These are phyloP conservation scores for Saccharomyces hybrid DNA, from an alignment of 1,139 yeast genomes.

Conservation along the genomic window DNA sequence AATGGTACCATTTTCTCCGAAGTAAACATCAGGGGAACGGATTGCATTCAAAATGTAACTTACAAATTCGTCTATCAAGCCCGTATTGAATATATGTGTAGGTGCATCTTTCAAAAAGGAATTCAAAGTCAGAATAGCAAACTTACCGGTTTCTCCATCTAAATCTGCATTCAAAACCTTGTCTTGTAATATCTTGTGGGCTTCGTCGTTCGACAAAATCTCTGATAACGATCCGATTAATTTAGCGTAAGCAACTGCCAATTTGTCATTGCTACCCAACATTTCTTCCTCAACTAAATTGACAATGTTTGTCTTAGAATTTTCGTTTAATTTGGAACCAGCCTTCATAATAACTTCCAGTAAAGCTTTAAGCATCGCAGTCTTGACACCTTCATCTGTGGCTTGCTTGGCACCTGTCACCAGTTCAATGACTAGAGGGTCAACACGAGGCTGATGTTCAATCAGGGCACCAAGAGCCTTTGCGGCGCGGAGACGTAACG, in stretches of 20 bases:
- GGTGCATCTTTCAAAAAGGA: slow-evolving; percentile 77
- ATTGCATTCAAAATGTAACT: slow-evolving; percentile 43
- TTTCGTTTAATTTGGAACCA: slow-evolving; percentile 68
- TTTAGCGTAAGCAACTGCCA: slow-evolving; percentile 69
- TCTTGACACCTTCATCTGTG: slow-evolving; percentile 59
- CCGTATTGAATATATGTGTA: slow-evolving; percentile 46
- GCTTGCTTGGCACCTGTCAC: slow-evolving; percentile 63
- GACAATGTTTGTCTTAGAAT: slow-evolving; percentile 61
- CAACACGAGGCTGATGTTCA: slow-evolving; percentile 87
- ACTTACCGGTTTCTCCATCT: slow-evolving; percentile 41
- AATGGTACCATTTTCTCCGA: slow-evolving; percentile 70
- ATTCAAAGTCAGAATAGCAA: slow-evolving; percentile 66
- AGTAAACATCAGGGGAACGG: slow-evolving; percentile 41
- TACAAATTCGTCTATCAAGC: slow-evolving; percentile 42
- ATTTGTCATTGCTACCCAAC: slow-evolving; percentile 45
- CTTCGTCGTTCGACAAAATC: slow-evolving; percentile 59
- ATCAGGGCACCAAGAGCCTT: slow-evolving; percentile 81
- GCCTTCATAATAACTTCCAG: slow-evolving; percentile 76
- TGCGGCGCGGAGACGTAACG: slow-evolving; percentile 79
- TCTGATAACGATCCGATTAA: slow-evolving; percentile 70
- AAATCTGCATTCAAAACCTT: slow-evolving; percentile 43
- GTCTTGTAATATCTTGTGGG: slow-evolving; percentile 47
- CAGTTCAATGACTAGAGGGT: slow-evolving; percentile 80
- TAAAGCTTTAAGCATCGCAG: slow-evolving; percentile 80
- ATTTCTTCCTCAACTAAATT: slow-evolving; percentile 72